Percentiles rank a stretch among this genome's conserved stretches.
These are phyloP conservation scores for Geoglossum cookeanum DNA, from an alignment of 2,329 filamentous ascomycete genomes.

Conservation along the genomic window DNA sequence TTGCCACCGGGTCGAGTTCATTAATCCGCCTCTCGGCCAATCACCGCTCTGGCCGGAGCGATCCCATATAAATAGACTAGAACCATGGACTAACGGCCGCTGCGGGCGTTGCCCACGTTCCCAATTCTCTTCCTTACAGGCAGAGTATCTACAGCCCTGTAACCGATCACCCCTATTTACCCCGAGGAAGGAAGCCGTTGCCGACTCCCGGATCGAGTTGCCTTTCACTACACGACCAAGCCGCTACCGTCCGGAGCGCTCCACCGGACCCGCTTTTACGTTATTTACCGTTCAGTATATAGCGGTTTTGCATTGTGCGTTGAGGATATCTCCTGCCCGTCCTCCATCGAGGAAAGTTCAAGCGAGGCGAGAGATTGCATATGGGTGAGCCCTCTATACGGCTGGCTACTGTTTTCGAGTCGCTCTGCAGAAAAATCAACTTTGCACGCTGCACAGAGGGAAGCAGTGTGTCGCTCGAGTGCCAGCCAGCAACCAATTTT, in stretches of 20 bases:
- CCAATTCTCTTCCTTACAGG: not conserved
- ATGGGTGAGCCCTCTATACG: too few species aligned
- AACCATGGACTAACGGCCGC: not conserved
- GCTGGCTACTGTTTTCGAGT: too few species aligned
- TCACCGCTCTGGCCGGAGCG: too few species aligned
- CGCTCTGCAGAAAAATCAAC: not conserved
- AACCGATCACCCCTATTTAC: not conserved
- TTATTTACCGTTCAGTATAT: not conserved
- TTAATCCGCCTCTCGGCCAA: not conserved
- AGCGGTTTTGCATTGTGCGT: not conserved
- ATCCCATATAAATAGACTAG: not conserved
- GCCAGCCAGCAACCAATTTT: too few species aligned
- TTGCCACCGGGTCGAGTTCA: not conserved
- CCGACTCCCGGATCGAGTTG: not conserved
- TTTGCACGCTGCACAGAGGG: not conserved
- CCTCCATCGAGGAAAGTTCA: not conserved
- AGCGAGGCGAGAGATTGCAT: not conserved
- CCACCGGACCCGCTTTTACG: not conserved
- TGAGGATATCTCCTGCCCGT: not conserved
- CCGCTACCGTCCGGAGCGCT: not conserved
- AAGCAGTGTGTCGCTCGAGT: too few species aligned
- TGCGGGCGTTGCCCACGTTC: not conserved
- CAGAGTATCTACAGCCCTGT: not conserved
- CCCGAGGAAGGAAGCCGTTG: not conserved
- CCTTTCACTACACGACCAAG: not conserved